Conservation (phyloP, 2,329 filamentous ascomycete species). For the Pleomassaria siparia region DNA sequence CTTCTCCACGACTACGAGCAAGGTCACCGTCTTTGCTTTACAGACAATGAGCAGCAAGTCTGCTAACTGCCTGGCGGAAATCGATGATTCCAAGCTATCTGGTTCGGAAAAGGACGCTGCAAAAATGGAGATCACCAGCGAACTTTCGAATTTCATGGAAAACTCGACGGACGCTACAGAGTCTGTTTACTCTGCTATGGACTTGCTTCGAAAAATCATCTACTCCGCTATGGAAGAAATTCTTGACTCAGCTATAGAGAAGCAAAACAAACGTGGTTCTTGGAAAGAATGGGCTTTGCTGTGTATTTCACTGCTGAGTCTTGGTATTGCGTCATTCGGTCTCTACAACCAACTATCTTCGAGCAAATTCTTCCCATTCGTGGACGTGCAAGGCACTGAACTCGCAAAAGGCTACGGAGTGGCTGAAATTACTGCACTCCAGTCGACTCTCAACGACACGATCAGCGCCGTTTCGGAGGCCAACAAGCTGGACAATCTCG, state of each 20-base stretch:
- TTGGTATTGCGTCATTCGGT: neutral
- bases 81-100: conserved; percentile 8
- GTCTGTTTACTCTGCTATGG: conserved; percentile 16
- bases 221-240: neutral
- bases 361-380: neutral
- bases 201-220: conserved; percentile 10
- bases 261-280: neutral
- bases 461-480: neutral
- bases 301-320: neutral
- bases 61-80: conserved; percentile 11
- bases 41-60: conserved; percentile 16
- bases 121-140: conserved; percentile 9
- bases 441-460: neutral
- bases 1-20: conserved; percentile 11
- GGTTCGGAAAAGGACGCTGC: conserved; percentile 8
- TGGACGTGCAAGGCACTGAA: no score
- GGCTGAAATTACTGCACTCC: neutral
- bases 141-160: conserved; percentile 18
- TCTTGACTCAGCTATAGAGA: neutral
- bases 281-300: neutral
- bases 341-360: neutral
- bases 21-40: conserved; percentile 12
- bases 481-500: neutral
- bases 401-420: neutral
- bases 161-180: conserved; percentile 15